Evolutionary conservation across 208 protist species (phyloP), one percentile per base, ranked within the genome.

Genomic region (Crithidia fasciculata): DNA sequence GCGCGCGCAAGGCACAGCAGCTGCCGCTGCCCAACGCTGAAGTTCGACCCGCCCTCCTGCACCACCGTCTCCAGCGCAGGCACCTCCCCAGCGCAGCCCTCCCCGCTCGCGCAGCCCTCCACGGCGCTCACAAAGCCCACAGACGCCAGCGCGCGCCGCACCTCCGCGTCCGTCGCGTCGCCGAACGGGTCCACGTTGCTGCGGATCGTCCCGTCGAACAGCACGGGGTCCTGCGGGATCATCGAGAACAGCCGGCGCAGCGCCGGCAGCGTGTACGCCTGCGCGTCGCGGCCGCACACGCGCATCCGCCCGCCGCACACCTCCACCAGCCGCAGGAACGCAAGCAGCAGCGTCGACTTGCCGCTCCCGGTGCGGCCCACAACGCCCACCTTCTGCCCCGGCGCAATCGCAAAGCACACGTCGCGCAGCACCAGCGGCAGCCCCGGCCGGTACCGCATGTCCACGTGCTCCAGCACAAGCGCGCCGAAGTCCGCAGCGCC

Each of bases 281-380:
- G 28, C 28, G 28, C 28, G 28, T 28, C 28, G 28, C 28, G 28
- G 28, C 28, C 28, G 28, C 28, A 28, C 28, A 28, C 28, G 1
- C 28, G 28, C 28, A 28, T 28, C 28, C 28, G 28, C 28, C 28
- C 28, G 28, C 28, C 28, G 28, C 28, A 28, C 28, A 28, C 28
- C 28, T 28, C 28, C 28, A 28, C 28, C 28, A 28, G 28, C 28
- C 28, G 28, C 28, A 28, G 43, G 8, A 96, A 69, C 8, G 90
- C 81, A 12, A 87, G 77, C 66, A 95, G 66, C 68, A 97, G 64
- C 44, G 92, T 87, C 36, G 87, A 92, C 84, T 97, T 97, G 10
- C 93, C 92, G 59, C 83, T 86, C 0, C 95, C 95, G 2, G 93
- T 96, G 59, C 87, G 78, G 19, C 95, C 93, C 60, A 95, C 86